Percentiles rank a stretch among this genome's conserved stretches.
Conservation (phyloP, 306 rosid species). For the Lathyrus tuberosus region DNA sequence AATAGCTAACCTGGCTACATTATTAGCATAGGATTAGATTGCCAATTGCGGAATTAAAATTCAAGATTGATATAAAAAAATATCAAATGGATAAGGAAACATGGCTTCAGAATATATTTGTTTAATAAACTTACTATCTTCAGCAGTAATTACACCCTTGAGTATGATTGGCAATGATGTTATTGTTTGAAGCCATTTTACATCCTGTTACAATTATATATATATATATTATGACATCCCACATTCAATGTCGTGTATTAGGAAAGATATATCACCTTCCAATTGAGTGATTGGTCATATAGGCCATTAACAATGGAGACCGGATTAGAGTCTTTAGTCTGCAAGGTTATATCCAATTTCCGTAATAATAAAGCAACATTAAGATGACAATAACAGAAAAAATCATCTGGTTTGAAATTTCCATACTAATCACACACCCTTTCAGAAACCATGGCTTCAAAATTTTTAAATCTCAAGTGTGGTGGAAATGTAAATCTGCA, state of each 20-base stretch:
- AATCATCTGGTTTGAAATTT: background rate
- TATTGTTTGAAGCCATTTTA: slow-evolving; percentile 2
- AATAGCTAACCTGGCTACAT: background rate
- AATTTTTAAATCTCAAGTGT: slow-evolving; percentile 71
- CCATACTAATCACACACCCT: background rate
- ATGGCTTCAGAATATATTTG: background rate
- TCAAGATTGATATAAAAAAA: background rate
- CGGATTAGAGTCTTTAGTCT: background rate
- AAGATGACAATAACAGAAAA: background rate
- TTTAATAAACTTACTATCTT: background rate
- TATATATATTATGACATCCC: background rate
- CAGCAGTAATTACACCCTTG: background rate
- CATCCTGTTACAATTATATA: background rate
- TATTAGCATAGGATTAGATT: background rate
- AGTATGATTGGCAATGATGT: background rate
- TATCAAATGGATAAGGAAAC: background rate
- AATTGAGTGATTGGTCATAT: too few species aligned
- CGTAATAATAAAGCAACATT: background rate
- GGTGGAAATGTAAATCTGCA: slow-evolving; percentile 77
- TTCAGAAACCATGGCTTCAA: slow-evolving; percentile 73
- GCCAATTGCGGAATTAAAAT: background rate
- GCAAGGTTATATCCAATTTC: background rate
- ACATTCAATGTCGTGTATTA: background rate
- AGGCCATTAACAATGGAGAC: too few species aligned
- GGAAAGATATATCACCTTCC: background rate